Evolutionary conservation across 345 rosid species (phyloP).

Genomic region (Garcia nutans): DNA sequence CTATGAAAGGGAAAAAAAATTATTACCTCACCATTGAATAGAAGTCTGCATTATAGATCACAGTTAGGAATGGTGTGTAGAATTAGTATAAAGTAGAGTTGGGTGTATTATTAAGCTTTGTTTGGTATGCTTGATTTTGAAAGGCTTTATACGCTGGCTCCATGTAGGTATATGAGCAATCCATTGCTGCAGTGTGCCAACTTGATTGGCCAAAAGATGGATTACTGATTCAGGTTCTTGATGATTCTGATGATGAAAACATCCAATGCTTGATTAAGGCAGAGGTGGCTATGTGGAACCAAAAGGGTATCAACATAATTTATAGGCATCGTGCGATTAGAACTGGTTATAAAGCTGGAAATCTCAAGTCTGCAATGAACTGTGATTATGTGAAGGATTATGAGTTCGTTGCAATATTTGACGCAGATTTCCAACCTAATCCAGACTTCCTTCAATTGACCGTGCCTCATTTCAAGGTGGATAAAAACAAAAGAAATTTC

Average conservation of each 20-base stretch:
- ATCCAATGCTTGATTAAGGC: slow-evolving; percentile 60
- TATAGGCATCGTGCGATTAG: slow-evolving; percentile 69
- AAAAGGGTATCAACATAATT: slow-evolving; percentile 65
- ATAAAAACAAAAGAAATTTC: slow-evolving; percentile 7
- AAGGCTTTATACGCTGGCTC: slow-evolving; percentile 8
- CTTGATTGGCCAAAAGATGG: slow-evolving; percentile 81
- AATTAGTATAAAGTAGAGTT: background rate
- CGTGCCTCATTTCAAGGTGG: slow-evolving; percentile 82
- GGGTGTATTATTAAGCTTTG: background rate
- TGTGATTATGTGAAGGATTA: slow-evolving; percentile 69
- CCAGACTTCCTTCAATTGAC: slow-evolving; percentile 68
- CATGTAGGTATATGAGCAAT: slow-evolving; percentile 72
- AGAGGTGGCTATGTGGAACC: slow-evolving; percentile 67
- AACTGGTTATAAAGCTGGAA: slow-evolving; percentile 90
- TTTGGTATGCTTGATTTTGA: slow-evolving; percentile 14
- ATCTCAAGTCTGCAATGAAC: slow-evolving; percentile 84
- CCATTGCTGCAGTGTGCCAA: slow-evolving; percentile 81
- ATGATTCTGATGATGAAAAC: slow-evolving; percentile 71
- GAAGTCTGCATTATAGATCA: background rate
- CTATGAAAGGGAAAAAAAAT: background rate
- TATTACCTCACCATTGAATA: slow-evolving; percentile 1
- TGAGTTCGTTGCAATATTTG: slow-evolving; percentile 84
- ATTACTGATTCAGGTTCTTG: slow-evolving; percentile 71
- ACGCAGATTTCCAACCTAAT: slow-evolving; percentile 79
- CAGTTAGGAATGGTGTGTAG: background rate